Conservation (phyloP, 768 basidiomycete species). For the Chalciporus pseudorubinellus region DNA sequence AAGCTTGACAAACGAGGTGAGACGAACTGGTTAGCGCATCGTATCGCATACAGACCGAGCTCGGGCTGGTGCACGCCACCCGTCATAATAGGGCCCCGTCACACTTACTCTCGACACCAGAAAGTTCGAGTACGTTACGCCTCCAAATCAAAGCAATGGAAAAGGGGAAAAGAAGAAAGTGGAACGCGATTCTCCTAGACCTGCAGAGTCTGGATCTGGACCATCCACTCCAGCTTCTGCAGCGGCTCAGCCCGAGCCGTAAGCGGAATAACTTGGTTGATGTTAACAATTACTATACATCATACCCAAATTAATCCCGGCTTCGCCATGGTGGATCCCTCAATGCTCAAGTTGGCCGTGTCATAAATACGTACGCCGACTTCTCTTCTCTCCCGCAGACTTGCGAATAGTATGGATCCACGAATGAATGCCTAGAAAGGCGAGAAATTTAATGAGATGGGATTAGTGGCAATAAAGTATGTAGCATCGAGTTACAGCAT, state of each 20-base stretch:
- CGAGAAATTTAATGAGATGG: conserved; percentile 6
- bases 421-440: not conserved
- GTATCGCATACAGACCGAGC: not conserved
- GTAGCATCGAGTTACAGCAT: conserved; percentile 49
- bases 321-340: too few species aligned
- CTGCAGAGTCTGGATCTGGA: conserved; percentile 6
- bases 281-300: too few species aligned
- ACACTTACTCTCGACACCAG: conserved; percentile 83
- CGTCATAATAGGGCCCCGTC: conserved; percentile 63
- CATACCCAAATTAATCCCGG: too few species aligned
- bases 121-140: conserved; percentile 64
- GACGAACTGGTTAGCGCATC: conserved; percentile 11
- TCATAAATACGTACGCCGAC: not conserved
- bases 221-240: not conserved
- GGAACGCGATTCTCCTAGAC: conserved; percentile 1
- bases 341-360: not conserved
- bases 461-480: not conserved
- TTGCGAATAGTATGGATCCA: not conserved
- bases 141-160: conserved; percentile 7
- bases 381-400: too few species aligned
- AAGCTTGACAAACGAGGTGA: conserved; percentile 80
- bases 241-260: conserved; percentile 3
- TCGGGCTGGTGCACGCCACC: conserved; percentile 1
- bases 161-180: conserved; percentile 11
- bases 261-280: conserved; percentile 1